Evolutionary conservation across 495 filamentous ascomycete genomes (phyloP), one percentile per base, ranked within the genome.

Genomic region (Polyplosphaeria fusca): DNA sequence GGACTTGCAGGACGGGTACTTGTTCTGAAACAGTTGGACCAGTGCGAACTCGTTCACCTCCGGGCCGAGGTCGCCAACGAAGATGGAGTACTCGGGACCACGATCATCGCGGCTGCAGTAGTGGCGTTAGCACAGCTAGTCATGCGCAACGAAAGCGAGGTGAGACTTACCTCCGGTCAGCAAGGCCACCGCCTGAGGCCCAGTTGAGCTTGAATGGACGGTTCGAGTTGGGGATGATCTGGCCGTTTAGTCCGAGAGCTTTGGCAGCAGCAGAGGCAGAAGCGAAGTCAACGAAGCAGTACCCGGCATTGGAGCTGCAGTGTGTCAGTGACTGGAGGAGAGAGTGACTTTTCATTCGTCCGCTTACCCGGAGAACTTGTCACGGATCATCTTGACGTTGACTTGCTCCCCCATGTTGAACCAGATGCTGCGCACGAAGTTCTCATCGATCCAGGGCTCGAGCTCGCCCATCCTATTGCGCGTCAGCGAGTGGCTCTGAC

Each of bases 331-430:
- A 63, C 55, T 52, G 19, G 7, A 20, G 35, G 40, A 20, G 9
- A 38, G 7, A 28, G 28, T 28, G 28, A 50, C 27, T 39, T 47
- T 26, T 25, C n/a, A 47, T 57, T 67, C n/a, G 40, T 28, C 13
- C 20, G 70, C 88, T 71, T 86, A 96, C 92, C 93, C 93, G 72
- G 93, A 97, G 71, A 95, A 96, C 73, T 96, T 95, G 77, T 99
- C 93, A 56, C 93, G 91, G 67, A 99, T 99, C 83, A 99, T 95
- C 82, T 99, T 99, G 42, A 99, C 93, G 66, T 96, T 96, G 65
- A 99, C 93, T 59, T 81, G 80, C 76, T 97, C 92, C 52, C 84
- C 89, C 77, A 96, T 84, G 65, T 86, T 85, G 71, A 84, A 87
- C 85, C 89, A 97, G 19, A 97, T 80, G 60, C 85, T 91, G 70